Conservation (phyloP, 495 filamentous ascomycete genomes). For the Trypethelium eluteriae region DNA sequence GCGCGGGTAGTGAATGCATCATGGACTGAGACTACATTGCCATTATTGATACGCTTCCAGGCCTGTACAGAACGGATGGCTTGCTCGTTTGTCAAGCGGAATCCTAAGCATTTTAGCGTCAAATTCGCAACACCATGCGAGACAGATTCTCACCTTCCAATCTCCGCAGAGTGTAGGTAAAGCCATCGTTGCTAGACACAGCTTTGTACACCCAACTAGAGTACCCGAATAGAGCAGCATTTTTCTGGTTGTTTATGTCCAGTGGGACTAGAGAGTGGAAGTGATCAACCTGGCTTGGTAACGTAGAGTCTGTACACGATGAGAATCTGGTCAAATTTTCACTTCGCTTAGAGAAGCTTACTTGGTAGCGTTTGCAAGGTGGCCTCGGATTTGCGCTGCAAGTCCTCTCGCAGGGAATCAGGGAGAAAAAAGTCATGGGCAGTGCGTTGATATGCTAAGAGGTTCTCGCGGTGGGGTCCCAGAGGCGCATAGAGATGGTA, state of each 20-base stretch:
- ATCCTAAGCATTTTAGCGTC: slow-evolving; percentile 41
- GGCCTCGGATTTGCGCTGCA: slow-evolving; percentile 82
- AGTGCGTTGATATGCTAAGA: slow-evolving; percentile 72
- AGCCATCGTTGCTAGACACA: slow-evolving; percentile 77
- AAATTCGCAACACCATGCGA: not conserved
- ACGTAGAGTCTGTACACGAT: slow-evolving; percentile 49
- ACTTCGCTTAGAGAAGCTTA: slow-evolving; percentile 35
- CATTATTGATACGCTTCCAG: slow-evolving; percentile 84
- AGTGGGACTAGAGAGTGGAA: slow-evolving; percentile 90
- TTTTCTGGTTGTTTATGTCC: slow-evolving; percentile 72
- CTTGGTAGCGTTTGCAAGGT: slow-evolving; percentile 76
- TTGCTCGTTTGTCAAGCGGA: slow-evolving; percentile 77
- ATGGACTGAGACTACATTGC: slow-evolving; percentile 76
- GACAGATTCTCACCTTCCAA: slow-evolving; percentile 53
- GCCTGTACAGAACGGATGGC: slow-evolving; percentile 75
- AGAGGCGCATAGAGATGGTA: slow-evolving; percentile 90
- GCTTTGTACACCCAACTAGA: slow-evolving; percentile 94
- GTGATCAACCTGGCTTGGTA: slow-evolving; percentile 68
- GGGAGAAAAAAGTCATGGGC: slow-evolving; percentile 87
- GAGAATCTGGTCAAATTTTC: not conserved
- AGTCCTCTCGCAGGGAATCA: slow-evolving; percentile 72
- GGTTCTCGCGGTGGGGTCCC: slow-evolving; percentile 70
- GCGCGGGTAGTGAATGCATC: slow-evolving; percentile 88
- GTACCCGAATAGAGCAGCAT: slow-evolving; percentile 67
- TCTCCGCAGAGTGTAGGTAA: slow-evolving; percentile 72